These are phyloP conservation scores for Auricularia sp. DNA, from an alignment of 768 basidiomycete genomes.

Conservation along the genomic window DNA sequence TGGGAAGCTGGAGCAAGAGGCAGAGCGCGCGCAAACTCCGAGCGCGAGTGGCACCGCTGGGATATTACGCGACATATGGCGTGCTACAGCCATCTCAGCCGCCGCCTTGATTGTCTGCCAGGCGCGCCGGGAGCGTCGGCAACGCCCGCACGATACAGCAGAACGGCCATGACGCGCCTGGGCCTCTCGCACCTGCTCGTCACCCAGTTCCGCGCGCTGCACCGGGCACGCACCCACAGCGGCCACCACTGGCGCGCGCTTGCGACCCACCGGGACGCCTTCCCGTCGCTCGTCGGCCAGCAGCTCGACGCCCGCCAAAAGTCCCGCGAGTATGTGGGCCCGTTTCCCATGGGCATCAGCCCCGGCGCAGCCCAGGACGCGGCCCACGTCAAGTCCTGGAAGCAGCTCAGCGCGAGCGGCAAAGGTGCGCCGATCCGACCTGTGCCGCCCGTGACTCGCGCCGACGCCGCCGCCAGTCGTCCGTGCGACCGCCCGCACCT, in stretches of 20 bases:
- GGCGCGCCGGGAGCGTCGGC: no score
- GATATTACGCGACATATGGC: no score
- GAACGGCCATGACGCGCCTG: neutral
- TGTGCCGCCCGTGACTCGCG: neutral
- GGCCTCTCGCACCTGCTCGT: neutral
- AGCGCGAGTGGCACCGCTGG: neutral
- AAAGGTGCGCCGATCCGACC: constrained; percentile 43
- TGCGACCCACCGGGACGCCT: neutral
- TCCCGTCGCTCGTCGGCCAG: neutral
- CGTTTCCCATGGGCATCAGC: constrained; percentile 65
- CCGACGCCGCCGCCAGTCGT: constrained; percentile 46
- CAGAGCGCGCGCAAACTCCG: neutral
- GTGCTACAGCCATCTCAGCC: no score
- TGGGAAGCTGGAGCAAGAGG: neutral
- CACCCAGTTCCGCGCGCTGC: neutral
- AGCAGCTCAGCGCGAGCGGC: constrained; percentile 61
- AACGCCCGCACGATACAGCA: no score
- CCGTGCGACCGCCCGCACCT: constrained; percentile 39
- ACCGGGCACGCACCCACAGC: neutral
- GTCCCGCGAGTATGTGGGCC: constrained; percentile 49
- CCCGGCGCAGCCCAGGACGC: constrained; percentile 42
- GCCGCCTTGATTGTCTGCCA: no score
- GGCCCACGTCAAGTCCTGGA: constrained; percentile 63
- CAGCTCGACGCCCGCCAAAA: neutral
- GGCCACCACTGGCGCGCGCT: neutral